Evolutionary conservation across 2,329 filamentous ascomycete genomes (phyloP).

Genomic region (Fusarium austroafricanum): DNA sequence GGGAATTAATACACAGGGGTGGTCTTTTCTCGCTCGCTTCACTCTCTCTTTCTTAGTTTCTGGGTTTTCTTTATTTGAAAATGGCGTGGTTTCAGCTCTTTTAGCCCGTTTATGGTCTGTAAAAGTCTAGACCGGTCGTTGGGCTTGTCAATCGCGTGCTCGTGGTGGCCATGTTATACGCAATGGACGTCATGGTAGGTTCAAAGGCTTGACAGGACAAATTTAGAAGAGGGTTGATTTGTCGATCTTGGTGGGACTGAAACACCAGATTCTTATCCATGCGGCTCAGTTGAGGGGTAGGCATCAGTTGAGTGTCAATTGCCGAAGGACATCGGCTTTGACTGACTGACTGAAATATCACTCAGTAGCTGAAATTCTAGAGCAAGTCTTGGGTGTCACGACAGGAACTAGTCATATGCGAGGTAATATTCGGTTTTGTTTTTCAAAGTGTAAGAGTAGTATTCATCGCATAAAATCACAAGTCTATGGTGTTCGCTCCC

Average conservation of each 20-base stretch:
- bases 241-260: conserved; percentile 15
- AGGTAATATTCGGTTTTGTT: not conserved
- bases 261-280: conserved; percentile 12
- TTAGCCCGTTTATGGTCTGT: not conserved
- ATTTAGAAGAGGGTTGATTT: conserved; percentile 17
- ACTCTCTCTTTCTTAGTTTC: not conserved
- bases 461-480: conserved; percentile 34
- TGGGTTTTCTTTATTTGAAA: conserved; percentile 1
- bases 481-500: conserved; percentile 44
- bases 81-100: conserved; percentile 21
- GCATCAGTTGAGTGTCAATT: conserved; percentile 16
- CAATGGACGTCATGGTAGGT: conserved; percentile 34
- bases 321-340: conserved; percentile 9
- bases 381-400: not conserved
- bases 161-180: not conserved
- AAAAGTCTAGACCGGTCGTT: conserved; percentile 26
- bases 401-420: not conserved
- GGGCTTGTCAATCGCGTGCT: conserved; percentile 17
- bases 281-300: conserved; percentile 14
- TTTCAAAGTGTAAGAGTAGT: conserved; percentile 1
- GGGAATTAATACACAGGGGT: conserved; percentile 15
- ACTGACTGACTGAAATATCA: not conserved
- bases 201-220: conserved; percentile 6
- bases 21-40: not conserved
- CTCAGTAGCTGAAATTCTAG: not conserved